Evolutionary conservation across 495 filamentous ascomycete species (phyloP), one percentile per base, ranked within the genome.

Genomic region (Talaromyces proteolyticus): DNA sequence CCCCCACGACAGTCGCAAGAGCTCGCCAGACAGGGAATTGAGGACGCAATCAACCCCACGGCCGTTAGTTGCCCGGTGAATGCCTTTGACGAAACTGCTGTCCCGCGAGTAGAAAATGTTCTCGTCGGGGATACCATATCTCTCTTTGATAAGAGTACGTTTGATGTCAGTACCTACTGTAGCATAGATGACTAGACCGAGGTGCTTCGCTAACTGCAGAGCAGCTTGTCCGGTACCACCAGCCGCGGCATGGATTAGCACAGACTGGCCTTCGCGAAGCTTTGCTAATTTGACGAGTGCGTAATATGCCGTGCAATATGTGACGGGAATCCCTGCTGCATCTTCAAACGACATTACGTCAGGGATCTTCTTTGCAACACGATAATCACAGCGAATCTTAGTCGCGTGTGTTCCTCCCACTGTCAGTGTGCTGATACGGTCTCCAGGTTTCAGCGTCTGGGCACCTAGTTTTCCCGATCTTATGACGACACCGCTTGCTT

Each of bases 1-100:
- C n/a, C 75, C 64, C 66, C 77, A 81, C 0, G 73, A 70, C 21
- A 66, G 69, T 38, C 68, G 69, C 1, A 76, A 60, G 0, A 73
- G 57, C 53, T 77, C 75, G 10, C 72, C 72, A 12, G 74, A 69
- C 11, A 81, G 66, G 14, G 74, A 73, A 47, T 80, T 77, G 14
- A 81, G 57, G 0, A 76, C 72, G 12, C 81, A 68, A 43, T 80
- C 75, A 22, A 80, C 73, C 11, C 79, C 78, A n/a, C n/a, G n/a
- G 16, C 74, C 70, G 26, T 63, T 44, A 2, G 80, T 86, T n/a
- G 61, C 60, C 0, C 59, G 45, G n/a, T 72, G 56, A 0, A 81
- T 53, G 14, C 63, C 72, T 14, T 66, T 52, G 0, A 66, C 49
- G 47, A 79, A 81, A 0, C 65, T 60, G 0, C 59, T 53, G 21